Conservation (phyloP, 2,329 filamentous ascomycete species). For the Onygena corvina region DNA sequence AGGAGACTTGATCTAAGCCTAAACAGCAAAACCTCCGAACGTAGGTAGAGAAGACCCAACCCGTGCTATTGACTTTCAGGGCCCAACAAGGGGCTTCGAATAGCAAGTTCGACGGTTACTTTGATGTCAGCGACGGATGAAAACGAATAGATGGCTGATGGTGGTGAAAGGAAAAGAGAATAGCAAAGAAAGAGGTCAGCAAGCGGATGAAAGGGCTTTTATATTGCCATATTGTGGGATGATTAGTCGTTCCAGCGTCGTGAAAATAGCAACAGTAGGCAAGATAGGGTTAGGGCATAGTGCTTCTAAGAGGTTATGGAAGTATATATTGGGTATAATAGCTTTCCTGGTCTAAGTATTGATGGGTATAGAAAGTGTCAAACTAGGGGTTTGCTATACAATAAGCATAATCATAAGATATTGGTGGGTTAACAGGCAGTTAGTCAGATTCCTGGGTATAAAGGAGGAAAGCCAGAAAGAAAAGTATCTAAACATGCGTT, state of each 20-base stretch:
- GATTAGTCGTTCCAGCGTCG: not conserved
- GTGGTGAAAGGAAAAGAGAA: not conserved
- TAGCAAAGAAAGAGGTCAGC: conserved; percentile 1
- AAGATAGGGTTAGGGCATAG: not conserved
- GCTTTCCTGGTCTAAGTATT: too few relatives aligned
- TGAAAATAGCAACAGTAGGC: not conserved
- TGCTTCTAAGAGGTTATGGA: too few relatives aligned
- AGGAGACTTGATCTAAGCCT: not conserved
- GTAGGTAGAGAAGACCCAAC: not conserved
- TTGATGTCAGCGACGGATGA: not conserved
- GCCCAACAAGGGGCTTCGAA: not conserved
- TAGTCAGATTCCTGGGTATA: too few relatives aligned
- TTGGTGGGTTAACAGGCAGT: too few relatives aligned
- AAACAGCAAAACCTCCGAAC: not conserved
- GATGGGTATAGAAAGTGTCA: too few relatives aligned
- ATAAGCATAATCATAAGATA: too few relatives aligned
- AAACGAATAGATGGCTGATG: not conserved
- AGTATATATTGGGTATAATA: too few relatives aligned
- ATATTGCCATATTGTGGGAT: conserved; percentile 5
- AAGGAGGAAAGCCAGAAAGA: too few relatives aligned
- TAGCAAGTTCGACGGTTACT: not conserved
- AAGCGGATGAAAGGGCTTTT: not conserved
- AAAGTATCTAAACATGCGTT: too few relatives aligned
- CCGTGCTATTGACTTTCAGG: not conserved
- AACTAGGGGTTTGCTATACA: too few relatives aligned